Percentiles rank a stretch among this genome's conserved stretches.
Conservation (phyloP, 2,329 filamentous ascomycete genomes). For the Sclerotinia trifoliorum region DNA sequence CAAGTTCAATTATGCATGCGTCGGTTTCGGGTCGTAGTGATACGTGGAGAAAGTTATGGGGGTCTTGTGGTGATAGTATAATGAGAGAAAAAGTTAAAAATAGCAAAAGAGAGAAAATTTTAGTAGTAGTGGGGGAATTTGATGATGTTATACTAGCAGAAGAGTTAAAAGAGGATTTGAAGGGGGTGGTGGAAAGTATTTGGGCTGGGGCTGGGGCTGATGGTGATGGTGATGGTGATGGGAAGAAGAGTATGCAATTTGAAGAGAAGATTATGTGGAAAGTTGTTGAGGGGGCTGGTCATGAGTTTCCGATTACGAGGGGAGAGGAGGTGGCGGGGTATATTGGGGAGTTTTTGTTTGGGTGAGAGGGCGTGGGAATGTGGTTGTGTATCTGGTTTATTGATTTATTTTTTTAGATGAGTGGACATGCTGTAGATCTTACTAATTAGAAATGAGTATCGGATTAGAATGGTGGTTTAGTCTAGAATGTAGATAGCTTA, state of each 20-base stretch:
- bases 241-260: neutral
- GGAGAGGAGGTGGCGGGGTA: constrained; percentile 40
- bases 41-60: constrained; percentile 49
- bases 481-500: no score
- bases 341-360: neutral
- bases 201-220: neutral
- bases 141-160: constrained; percentile 51
- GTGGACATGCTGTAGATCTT: no score
- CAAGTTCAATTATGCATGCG: constrained; percentile 55
- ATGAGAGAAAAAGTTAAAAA: neutral
- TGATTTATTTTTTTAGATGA: no score
- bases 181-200: constrained; percentile 25
- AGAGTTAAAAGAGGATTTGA: constrained; percentile 40
- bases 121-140: constrained; percentile 50
- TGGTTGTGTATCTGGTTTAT: no score
- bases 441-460: no score
- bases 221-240: no score
- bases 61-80: accelerated
- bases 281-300: constrained; percentile 50
- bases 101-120: constrained; percentile 50
- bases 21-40: constrained; percentile 54
- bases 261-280: constrained; percentile 50
- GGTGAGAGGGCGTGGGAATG: neutral
- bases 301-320: constrained; percentile 64
- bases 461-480: no score